Conservation (phyloP, 2,329 filamentous ascomycete species). For the Daldinia eschscholtzii region DNA sequence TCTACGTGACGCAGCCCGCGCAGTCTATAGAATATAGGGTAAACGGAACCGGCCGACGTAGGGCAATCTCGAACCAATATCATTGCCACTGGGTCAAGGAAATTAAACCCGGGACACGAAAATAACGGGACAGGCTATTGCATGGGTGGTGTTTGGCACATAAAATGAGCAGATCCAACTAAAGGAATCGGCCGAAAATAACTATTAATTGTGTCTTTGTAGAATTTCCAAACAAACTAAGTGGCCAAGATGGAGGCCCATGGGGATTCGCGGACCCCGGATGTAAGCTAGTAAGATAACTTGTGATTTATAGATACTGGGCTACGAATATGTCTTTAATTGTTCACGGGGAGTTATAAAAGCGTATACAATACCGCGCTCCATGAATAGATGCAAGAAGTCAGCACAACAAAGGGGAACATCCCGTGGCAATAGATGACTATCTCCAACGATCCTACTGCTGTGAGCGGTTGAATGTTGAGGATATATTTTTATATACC, state of each 20-base stretch:
- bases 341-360: background rate
- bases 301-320: constrained; percentile 5
- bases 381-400: background rate
- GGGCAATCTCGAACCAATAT: constrained; percentile 29
- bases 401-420: background rate
- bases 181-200: constrained; percentile 4
- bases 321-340: background rate
- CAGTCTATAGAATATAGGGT: constrained; percentile 13
- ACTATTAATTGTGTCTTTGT: constrained; percentile 24
- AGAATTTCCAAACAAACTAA: constrained; percentile 17
- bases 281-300: constrained; percentile 22
- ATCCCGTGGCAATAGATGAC: background rate
- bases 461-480: too few species aligned
- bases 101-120: constrained; percentile 21
- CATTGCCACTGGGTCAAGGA: constrained; percentile 9
- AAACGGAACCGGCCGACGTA: constrained; percentile 11
- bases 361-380: background rate
- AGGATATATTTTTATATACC: too few species aligned
- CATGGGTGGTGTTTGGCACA: constrained; percentile 45
- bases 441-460: too few species aligned
- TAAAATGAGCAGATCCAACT: constrained; percentile 36
- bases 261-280: background rate
- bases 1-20: constrained; percentile 11
- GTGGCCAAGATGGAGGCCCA: constrained; percentile 7
- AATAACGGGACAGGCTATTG: constrained; percentile 17